A percentile compares a stretch with the other conserved stretches of the same genome.
These are phyloP conservation scores for Hypoxylon crocopeplum DNA, from an alignment of 495 filamentous ascomycete species.

Conservation along the genomic window DNA sequence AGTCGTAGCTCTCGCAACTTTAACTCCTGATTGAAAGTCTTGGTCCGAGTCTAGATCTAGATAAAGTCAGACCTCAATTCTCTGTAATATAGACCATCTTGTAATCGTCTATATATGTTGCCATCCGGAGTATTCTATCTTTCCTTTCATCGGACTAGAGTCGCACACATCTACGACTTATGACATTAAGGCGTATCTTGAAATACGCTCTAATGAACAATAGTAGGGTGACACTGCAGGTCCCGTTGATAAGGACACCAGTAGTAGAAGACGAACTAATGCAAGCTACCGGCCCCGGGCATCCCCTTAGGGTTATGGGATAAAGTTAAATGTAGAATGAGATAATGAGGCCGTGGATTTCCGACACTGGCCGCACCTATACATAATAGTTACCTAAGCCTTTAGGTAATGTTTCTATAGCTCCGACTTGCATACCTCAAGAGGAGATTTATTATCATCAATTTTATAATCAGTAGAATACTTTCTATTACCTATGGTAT, in stretches of 20 bases:
- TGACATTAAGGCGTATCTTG: constrained; percentile 32
- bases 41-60: too few species aligned
- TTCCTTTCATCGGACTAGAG: constrained; percentile 22
- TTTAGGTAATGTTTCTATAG: constrained; percentile 6
- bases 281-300: background rate
- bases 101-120: background rate
- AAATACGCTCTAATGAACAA: background rate
- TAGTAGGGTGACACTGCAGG: constrained; percentile 21
- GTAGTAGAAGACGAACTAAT: constrained; percentile 4
- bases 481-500: background rate
- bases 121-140: too few species aligned
- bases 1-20: too few species aligned
- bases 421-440: background rate
- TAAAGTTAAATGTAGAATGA: background rate
- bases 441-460: background rate
- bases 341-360: constrained; percentile 4
- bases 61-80: background rate
- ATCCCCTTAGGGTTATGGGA: background rate
- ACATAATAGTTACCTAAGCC: constrained; percentile 28
- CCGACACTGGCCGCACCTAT: constrained; percentile 17
- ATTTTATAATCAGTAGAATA: background rate
- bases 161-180: background rate
- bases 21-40: too few species aligned
- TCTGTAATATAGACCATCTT: background rate
- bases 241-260: constrained; percentile 12